phyloP scores from a whole-genome alignment of 2,329 filamentous ascomycete species.

The Hirsutella rhossiliensis region DNA sequence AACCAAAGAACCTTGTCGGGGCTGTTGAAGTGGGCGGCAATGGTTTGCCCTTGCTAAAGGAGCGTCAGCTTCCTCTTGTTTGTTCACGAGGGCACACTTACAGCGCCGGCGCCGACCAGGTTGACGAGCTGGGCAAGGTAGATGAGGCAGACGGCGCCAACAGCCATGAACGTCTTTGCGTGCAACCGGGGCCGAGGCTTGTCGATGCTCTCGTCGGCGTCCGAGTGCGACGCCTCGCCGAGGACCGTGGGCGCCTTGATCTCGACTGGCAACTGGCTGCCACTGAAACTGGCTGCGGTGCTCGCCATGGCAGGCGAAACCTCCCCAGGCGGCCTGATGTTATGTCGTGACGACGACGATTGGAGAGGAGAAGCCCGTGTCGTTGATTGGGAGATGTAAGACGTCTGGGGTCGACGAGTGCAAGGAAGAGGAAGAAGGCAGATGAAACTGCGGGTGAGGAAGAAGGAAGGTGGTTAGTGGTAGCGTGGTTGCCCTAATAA shows the following conservation, averaged over 20 bases:
- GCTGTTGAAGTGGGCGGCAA: conserved; percentile 14
- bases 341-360: too few relatives aligned
- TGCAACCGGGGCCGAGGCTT: conserved; percentile 17
- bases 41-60: conserved; percentile 19
- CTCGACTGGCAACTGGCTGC: neutral
- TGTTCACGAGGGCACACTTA: neutral
- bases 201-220: neutral
- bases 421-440: too few relatives aligned
- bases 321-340: too few relatives aligned
- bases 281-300: neutral
- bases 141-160: conserved; percentile 18
- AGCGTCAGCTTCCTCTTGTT: neutral
- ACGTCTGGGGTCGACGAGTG: too few relatives aligned
- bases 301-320: too few relatives aligned
- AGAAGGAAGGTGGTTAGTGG: too few relatives aligned
- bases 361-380: too few relatives aligned
- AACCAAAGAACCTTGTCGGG: conserved; percentile 19
- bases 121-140: conserved; percentile 22
- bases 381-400: too few relatives aligned
- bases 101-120: conserved; percentile 16
- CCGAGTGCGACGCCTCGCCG: neutral
- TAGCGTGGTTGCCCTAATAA: too few relatives aligned
- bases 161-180: conserved; percentile 17
- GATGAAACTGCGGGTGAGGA: too few relatives aligned
- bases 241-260: neutral